Evolutionary conservation across 2,329 filamentous ascomycete species (phyloP).

Genomic region (Bipolaris sorokiniana): DNA sequence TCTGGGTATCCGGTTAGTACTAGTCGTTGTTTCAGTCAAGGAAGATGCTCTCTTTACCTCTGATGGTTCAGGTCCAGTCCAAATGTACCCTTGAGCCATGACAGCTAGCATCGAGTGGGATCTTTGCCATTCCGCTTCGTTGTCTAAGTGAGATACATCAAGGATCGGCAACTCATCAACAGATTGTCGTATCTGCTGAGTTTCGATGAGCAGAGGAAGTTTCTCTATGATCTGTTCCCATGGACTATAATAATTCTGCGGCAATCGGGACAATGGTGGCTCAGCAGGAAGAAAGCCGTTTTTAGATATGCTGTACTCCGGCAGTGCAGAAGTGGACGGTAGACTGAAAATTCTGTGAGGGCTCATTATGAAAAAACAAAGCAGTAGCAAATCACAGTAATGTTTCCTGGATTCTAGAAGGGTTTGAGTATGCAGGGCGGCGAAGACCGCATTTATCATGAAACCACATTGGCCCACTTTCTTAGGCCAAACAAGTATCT

Average conservation of each 20-base stretch:
- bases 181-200: constrained; percentile 72
- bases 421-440: constrained; percentile 17
- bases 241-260: constrained; percentile 83
- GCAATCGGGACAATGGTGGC: constrained; percentile 72
- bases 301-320: constrained; percentile 78
- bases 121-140: constrained; percentile 82
- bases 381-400: background rate
- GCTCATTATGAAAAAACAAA: constrained; percentile 30
- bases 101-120: constrained; percentile 76
- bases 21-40: background rate
- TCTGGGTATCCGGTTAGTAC: constrained; percentile 25
- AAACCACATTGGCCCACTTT: constrained; percentile 1
- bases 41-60: constrained; percentile 59
- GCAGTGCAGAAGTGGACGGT: constrained; percentile 51
- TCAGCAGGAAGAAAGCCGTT: constrained; percentile 82
- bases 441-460: constrained; percentile 29
- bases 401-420: background rate
- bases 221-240: constrained; percentile 83
- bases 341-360: constrained; percentile 35
- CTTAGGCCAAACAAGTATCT: background rate
- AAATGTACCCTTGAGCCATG: constrained; percentile 78
- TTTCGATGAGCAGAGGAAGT: constrained; percentile 76
- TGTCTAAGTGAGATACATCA: constrained; percentile 73
- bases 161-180: constrained; percentile 77
- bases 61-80: constrained; percentile 72